Percentiles rank a stretch among this genome's conserved stretches.
phyloP scores from a whole-genome alignment of 2,329 filamentous ascomycete species.

The Zasmidium citrigriseum region DNA sequence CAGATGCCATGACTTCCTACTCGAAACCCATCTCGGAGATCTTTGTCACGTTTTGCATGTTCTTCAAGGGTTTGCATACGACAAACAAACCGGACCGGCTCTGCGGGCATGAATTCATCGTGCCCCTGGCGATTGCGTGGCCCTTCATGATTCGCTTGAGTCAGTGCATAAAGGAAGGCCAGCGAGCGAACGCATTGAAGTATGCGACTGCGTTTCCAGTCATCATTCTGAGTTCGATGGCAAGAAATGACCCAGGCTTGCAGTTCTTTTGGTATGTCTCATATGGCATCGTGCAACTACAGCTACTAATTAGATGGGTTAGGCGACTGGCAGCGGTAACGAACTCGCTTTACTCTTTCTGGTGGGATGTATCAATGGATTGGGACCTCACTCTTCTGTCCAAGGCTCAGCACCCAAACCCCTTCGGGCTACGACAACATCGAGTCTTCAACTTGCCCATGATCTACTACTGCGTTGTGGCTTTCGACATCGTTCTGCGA shows the following conservation, averaged over 20 bases:
- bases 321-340: constrained; percentile 49
- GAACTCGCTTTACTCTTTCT: constrained; percentile 95
- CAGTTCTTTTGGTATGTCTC: constrained; percentile 22
- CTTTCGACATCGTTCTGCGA: constrained; percentile 75
- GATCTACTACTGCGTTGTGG: constrained; percentile 81
- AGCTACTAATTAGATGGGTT: background rate
- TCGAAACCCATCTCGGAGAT: constrained; percentile 88
- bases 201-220: constrained; percentile 95
- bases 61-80: constrained; percentile 68
- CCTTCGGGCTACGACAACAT: constrained; percentile 74
- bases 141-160: constrained; percentile 85
- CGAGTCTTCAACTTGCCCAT: constrained; percentile 70
- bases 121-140: constrained; percentile 80
- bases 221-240: constrained; percentile 61
- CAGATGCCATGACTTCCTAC: constrained; percentile 93
- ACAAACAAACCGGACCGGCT: constrained; percentile 78
- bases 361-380: constrained; percentile 95
- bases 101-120: constrained; percentile 76
- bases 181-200: constrained; percentile 85
- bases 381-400: constrained; percentile 91
- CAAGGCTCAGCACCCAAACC: constrained; percentile 60
- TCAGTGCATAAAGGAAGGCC: constrained; percentile 89
- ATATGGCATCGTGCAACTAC: background rate
- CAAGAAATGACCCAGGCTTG: constrained; percentile 18
- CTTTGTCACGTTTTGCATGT: constrained; percentile 88